phyloP scores from a whole-genome alignment of 2,329 filamentous ascomycete genomes.

The Penicillium palitans region DNA sequence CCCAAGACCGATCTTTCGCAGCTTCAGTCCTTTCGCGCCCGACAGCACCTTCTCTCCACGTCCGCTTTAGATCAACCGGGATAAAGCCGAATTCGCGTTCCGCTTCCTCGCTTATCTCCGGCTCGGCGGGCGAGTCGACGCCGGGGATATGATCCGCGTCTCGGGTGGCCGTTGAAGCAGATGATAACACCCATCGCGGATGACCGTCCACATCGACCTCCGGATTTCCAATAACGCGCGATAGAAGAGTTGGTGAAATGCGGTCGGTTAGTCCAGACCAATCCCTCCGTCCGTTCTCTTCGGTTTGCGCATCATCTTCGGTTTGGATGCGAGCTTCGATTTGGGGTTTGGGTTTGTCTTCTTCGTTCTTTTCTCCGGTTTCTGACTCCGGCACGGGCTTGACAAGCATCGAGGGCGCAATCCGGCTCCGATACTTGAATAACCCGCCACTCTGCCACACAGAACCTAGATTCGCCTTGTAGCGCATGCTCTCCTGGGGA shows the following conservation, averaged over 20 bases:
- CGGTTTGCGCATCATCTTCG: slow-evolving; percentile 29
- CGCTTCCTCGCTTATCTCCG: slow-evolving; percentile 32
- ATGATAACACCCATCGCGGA: slow-evolving; percentile 57
- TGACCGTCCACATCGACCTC: slow-evolving; percentile 41
- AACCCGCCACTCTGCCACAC: slow-evolving; percentile 55
- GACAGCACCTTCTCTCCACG: slow-evolving; percentile 62
- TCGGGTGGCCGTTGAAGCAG: slow-evolving; percentile 56
- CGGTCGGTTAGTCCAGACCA: slow-evolving; percentile 56
- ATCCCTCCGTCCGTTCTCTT: slow-evolving; percentile 49
- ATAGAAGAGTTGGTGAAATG: slow-evolving; percentile 52
- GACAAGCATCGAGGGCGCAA: slow-evolving; percentile 48
- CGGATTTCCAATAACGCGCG: slow-evolving; percentile 50
- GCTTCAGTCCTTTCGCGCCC: slow-evolving; percentile 63
- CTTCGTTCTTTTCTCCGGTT: neutral
- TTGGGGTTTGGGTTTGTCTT: slow-evolving; percentile 8
- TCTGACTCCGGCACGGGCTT: slow-evolving; percentile 27
- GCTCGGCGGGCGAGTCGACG: slow-evolving; percentile 36
- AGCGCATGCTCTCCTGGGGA: slow-evolving; percentile 51
- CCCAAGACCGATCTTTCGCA: slow-evolving; percentile 64
- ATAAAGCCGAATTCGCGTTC: slow-evolving; percentile 56
- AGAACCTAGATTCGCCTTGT: slow-evolving; percentile 57
- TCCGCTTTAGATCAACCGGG: slow-evolving; percentile 61
- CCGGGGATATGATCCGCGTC: slow-evolving; percentile 63
- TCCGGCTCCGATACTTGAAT: slow-evolving; percentile 43
- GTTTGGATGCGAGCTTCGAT: slow-evolving; percentile 12